Percentiles rank a stretch among this genome's conserved stretches.
phyloP scores from a whole-genome alignment of 139 green algal genomes.

The Raphidocelis subcapitata region DNA sequence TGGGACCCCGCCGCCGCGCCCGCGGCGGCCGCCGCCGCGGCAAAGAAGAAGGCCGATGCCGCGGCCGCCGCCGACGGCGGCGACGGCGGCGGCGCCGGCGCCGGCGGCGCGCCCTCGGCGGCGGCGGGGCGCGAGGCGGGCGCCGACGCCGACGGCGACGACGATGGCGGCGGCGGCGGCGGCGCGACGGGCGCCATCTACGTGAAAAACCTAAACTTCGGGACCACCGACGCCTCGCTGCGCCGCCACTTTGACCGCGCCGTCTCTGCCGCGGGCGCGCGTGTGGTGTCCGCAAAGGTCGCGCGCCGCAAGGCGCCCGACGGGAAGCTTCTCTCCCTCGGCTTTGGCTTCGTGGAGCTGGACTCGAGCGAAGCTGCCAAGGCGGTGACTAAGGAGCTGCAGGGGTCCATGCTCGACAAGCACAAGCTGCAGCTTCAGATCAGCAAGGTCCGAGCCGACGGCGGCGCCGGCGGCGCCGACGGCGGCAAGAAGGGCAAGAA shows the following conservation, averaged over 20 bases:
- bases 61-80: not conserved
- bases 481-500: conserved; percentile 13
- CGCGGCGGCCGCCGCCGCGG: conserved; percentile 1
- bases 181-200: conserved; percentile 66
- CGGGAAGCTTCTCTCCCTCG: conserved; percentile 61
- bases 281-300: conserved; percentile 56
- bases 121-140: conserved; percentile 11
- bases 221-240: conserved; percentile 71
- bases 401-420: conserved; percentile 84
- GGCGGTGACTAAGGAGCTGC: conserved; percentile 59
- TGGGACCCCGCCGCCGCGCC: conserved; percentile 31
- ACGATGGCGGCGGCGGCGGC: conserved; percentile 21
- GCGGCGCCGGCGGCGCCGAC: conserved; percentile 1
- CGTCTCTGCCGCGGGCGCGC: conserved; percentile 52
- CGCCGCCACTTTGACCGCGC: conserved; percentile 75
- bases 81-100: not conserved
- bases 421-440: conserved; percentile 90
- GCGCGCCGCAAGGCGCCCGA: conserved; percentile 52
- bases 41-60: conserved; percentile 3
- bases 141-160: conserved; percentile 26
- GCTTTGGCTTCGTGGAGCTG: conserved; percentile 94
- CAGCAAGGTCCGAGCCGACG: conserved; percentile 26
- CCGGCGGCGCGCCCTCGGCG: conserved; percentile 12
- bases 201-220: conserved; percentile 96
- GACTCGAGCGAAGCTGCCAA: conserved; percentile 62